A percentile compares a stretch with the other conserved stretches of the same genome.
Evolutionary conservation across 2,329 filamentous ascomycete genomes (phyloP).

Genomic region (Rhynchosporium agropyri): DNA sequence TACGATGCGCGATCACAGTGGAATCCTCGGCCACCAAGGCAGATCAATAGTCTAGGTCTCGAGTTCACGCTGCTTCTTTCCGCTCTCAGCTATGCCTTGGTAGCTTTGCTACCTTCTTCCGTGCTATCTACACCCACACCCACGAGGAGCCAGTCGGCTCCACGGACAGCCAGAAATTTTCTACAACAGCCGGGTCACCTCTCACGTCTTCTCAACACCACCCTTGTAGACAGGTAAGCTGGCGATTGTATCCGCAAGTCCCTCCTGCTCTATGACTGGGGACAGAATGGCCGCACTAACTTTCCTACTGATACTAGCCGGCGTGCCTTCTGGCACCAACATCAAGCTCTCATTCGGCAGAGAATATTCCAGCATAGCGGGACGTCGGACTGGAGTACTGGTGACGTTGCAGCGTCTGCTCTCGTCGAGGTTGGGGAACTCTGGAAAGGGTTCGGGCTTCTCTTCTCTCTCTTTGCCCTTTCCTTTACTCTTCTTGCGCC

Average conservation of each 20-base stretch:
- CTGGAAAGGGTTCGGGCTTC: slow-evolving; percentile 4
- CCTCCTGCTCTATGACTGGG: slow-evolving; percentile 11
- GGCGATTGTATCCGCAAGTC: slow-evolving; percentile 2
- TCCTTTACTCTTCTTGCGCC: neutral
- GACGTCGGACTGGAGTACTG: neutral
- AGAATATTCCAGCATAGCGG: slow-evolving; percentile 1
- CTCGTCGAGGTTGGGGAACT: slow-evolving; percentile 7
- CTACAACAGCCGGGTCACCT: neutral
- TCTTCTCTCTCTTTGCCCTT: slow-evolving; percentile 20
- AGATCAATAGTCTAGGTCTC: neutral
- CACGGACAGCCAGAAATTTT: neutral
- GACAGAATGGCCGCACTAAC: slow-evolving; percentile 2
- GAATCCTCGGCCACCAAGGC: neutral
- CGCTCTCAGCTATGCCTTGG: neutral
- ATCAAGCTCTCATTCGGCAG: slow-evolving; percentile 7
- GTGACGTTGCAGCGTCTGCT: slow-evolving; percentile 4
- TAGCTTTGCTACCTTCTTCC: neutral
- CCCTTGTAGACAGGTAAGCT: slow-evolving; percentile 11
- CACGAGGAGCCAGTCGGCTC: neutral
- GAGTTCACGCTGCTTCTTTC: neutral
- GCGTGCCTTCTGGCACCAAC: neutral
- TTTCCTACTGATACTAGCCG: neutral
- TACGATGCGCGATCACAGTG: neutral
- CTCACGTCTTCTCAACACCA: slow-evolving; percentile 13
- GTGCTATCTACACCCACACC: neutral